Base-by-base conservation (phyloP, 1,284 basidiomycete species). In the Megacollybia platyphylla region DNA sequence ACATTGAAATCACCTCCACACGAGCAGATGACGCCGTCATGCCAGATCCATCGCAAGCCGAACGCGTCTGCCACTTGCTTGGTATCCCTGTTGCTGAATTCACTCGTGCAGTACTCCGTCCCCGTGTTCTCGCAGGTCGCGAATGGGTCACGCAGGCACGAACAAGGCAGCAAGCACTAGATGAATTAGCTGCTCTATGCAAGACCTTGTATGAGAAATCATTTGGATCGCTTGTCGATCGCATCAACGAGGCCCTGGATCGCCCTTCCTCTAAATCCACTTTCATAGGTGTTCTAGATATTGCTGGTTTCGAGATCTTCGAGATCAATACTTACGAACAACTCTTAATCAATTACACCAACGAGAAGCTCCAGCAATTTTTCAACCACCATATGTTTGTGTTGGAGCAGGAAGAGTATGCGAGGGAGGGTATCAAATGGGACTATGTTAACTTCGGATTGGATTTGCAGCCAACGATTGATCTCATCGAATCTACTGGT, bases 381-480 rank as follows among this genome's bases (percentile, higher is more conserved):
- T 97, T 97, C 76, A 99, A 98, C 57, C 92, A 97, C 61, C 96
- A 98, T 63, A 98, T 98, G 96, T 98, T 99, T 61, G 92, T 97
- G 9, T 77, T 98, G 32, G 96, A 99, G 66, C 96, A 99, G 60
- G 94, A 99, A 58, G 96, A 99, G 62, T 98, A 99, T 62, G 77
- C 90, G 9, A 79, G 96, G 20, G 96, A 99, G 59, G 85, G 85
- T 36, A 99, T 99, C 60, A 83, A 94, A 48, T 99, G 96, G 96
- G 86, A 96, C 57, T 97, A 96, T 57, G 86, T 97, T 63, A 97
- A 98, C 65, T 99, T 99, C 59, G 96, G 94, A 11, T 73, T 97
- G 39, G 94, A 98, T 59, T 69, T 98, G 6, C 96, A 98, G 59
- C 94, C 96, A 0, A 98, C 96, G 0, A 98, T 99, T 59, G 94